Evolutionary conservation across 2,329 filamentous ascomycete genomes (phyloP), one percentile per base, ranked within the genome.

Genomic region (Graphilbum sp.): DNA sequence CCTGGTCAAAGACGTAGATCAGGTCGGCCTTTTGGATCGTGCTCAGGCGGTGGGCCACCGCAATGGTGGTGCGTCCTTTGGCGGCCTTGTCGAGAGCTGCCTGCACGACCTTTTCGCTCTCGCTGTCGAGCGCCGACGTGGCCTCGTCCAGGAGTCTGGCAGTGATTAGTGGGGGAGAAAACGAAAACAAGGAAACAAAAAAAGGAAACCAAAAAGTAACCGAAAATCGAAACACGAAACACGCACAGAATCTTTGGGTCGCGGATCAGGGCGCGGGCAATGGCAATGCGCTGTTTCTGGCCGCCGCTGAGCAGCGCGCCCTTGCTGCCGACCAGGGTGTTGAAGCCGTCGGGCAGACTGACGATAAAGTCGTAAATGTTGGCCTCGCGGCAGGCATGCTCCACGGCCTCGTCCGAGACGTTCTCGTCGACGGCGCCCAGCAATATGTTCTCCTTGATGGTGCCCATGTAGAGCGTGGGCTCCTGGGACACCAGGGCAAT

Each of bases 1-100:
- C 90, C 49, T 83, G 77, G 55, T 95, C 87, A 54, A 96, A 90
- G n/a, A 96, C 88, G 47, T 92, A 95, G 49, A 96, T 96, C 35
- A 88, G 63, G 53, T 96, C 88, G 0, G 88, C 88, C 54, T 90
- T 87, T 54, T 94, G 86, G 43, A 96, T 95, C 0, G 90, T 95
- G 51, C 77, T 85, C 6, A 98, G 63, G 19, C 90, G 69, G 58
- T 98, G 88, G 3, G 90, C 90, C 1, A 98, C 88, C 1, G 88
- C 87, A 45, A 98, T 90, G 0, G 88, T 96, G 7, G 86, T 93
- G 37, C 86, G 72, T 33, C 78, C 85, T 63, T 82, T 79, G 17
- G 84, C 79, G 2, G 86, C 86, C 45, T 76, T 75, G 55, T 95
- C 82, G 15, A 90, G 66, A 0, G 83, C 83, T 0, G 72, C 77